phyloP scores from a whole-genome alignment of 2,329 filamentous ascomycete species.

The Trichoderma semiorbis region DNA sequence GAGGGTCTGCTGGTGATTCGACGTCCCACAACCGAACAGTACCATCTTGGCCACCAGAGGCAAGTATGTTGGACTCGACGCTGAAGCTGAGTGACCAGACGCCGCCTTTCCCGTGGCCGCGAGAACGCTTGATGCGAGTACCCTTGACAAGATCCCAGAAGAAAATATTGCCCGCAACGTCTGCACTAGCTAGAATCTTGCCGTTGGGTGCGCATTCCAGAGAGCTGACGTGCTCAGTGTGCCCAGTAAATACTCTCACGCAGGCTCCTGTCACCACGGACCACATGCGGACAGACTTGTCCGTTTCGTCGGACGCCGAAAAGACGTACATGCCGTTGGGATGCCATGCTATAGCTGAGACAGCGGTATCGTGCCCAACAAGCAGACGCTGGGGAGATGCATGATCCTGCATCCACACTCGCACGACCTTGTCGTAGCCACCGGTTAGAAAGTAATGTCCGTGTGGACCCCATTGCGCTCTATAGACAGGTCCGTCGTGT shows the following conservation, averaged over 20 bases:
- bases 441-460: slow-evolving; percentile 92
- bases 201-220: slow-evolving; percentile 84
- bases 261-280: slow-evolving; percentile 81
- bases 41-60: slow-evolving; percentile 86
- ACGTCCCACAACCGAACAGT: slow-evolving; percentile 96
- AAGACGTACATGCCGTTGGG: slow-evolving; percentile 93
- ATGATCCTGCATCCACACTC: slow-evolving; percentile 90
- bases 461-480: slow-evolving; percentile 84
- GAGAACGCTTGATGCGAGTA: slow-evolving; percentile 82
- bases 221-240: slow-evolving; percentile 81
- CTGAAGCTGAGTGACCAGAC: slow-evolving; percentile 94
- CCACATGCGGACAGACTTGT: slow-evolving; percentile 98
- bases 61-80: slow-evolving; percentile 84
- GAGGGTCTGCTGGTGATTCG: slow-evolving; percentile 64
- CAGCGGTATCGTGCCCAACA: slow-evolving; percentile 86
- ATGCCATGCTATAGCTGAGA: slow-evolving; percentile 92
- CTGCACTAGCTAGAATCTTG: slow-evolving; percentile 85
- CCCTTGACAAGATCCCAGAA: slow-evolving; percentile 93
- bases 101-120: slow-evolving; percentile 88
- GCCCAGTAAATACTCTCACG: slow-evolving; percentile 87
- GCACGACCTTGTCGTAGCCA: slow-evolving; percentile 84
- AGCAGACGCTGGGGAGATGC: slow-evolving; percentile 85
- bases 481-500: slow-evolving; percentile 85
- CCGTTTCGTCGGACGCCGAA: slow-evolving; percentile 77
- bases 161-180: slow-evolving; percentile 83